Evolutionary conservation across 176 grass and related monocot genomes (phyloP).

Genomic region (Oryza nivara): DNA sequence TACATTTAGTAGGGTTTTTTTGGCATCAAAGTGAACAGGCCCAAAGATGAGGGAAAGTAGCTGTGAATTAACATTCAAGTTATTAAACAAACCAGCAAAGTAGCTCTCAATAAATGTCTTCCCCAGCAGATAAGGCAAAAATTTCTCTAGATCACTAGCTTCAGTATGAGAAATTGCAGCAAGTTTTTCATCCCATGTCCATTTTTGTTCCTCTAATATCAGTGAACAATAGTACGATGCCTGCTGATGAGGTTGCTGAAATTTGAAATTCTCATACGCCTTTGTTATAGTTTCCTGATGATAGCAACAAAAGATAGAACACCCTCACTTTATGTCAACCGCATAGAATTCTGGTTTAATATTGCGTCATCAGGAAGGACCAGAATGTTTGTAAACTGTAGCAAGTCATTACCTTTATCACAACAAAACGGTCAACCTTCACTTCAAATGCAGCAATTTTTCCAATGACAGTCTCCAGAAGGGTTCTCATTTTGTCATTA

Average conservation of each 20-base stretch:
- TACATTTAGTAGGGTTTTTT: too few relatives aligned
- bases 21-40: too few relatives aligned
- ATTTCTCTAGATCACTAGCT: slow-evolving; percentile 54
- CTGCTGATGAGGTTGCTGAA: slow-evolving; percentile 76
- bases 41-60: too few relatives aligned
- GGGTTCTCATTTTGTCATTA: slow-evolving; percentile 98
- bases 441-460: slow-evolving; percentile 91
- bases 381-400: slow-evolving; percentile 22
- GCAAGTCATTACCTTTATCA: slow-evolving; percentile 77
- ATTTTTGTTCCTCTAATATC: slow-evolving; percentile 70
- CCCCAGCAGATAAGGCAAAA: slow-evolving; percentile 63
- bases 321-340: neutral
- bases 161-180: slow-evolving; percentile 74
- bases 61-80: neutral
- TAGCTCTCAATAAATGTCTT: slow-evolving; percentile 88
- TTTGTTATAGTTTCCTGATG: slow-evolving; percentile 86
- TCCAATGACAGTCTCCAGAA: slow-evolving; percentile 82
- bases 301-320: slow-evolving; percentile 24
- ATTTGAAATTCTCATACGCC: slow-evolving; percentile 86
- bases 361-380: slow-evolving; percentile 15
- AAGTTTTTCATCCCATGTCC: slow-evolving; percentile 88
- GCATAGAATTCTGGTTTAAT: slow-evolving; percentile 23
- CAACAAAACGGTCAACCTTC: slow-evolving; percentile 80
- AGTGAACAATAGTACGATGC: slow-evolving; percentile 70
- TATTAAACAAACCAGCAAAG: slow-evolving; percentile 66